Percentiles rank a stretch among this genome's conserved stretches.
These are phyloP conservation scores for Boechera stricta DNA, from an alignment of 345 rosid species.

Conservation along the genomic window DNA sequence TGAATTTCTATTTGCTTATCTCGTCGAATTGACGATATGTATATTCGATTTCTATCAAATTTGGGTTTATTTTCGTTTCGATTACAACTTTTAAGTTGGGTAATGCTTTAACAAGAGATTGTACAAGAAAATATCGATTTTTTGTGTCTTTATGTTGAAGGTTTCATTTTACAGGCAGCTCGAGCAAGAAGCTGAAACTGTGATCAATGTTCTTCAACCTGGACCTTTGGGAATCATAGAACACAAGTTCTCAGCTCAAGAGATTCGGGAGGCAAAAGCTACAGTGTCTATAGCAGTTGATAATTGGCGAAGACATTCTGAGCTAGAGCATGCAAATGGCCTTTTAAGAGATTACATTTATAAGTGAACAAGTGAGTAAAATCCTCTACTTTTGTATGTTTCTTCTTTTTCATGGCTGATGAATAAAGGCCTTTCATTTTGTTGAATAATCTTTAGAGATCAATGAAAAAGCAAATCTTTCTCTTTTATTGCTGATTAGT, in stretches of 20 bases:
- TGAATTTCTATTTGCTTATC: background rate
- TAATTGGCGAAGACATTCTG: conserved; percentile 68
- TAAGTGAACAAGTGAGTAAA: conserved; percentile 42
- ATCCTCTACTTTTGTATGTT: conserved; percentile 8
- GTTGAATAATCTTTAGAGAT: background rate
- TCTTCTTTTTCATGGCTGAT: background rate
- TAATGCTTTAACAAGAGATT: background rate
- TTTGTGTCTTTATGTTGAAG: conserved; percentile 10
- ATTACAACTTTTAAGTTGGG: background rate
- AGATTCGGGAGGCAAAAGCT: conserved; percentile 67
- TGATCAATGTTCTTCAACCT: conserved; percentile 79
- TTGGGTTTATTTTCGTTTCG: background rate
- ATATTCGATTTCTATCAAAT: background rate
- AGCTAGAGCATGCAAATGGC: conserved; percentile 53
- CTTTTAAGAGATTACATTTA: conserved; percentile 60
- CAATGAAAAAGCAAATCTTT: conserved; percentile 10
- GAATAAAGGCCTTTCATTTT: conserved; percentile 12
- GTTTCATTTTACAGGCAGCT: conserved; percentile 54
- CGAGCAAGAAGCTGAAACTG: conserved; percentile 86
- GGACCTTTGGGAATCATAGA: conserved; percentile 88
- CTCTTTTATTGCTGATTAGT: conserved; percentile 15
- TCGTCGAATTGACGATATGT: background rate
- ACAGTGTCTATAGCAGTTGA: conserved; percentile 65
- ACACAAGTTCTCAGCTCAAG: conserved; percentile 80
- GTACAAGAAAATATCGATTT: background rate